Base-by-base conservation (phyloP, 768 basidiomycete genomes). In the Tricholomella constricta region DNA sequence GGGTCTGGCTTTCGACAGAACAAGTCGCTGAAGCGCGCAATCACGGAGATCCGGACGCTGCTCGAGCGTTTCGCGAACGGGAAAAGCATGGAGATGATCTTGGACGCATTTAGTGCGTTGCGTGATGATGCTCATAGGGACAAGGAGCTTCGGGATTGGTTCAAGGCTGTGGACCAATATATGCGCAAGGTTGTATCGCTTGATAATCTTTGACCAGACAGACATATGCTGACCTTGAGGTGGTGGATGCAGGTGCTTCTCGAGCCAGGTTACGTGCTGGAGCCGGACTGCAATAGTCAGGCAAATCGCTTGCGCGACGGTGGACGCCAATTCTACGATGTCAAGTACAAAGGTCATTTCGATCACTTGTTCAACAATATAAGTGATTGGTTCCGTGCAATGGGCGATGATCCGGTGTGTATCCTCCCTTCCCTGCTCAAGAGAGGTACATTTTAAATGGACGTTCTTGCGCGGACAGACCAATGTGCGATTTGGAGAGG, bases 31-130 rank as follows among this genome's bases (percentile, higher is more conserved):
- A 72, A 80, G 42, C 69, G 77, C 31, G 79, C 88, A 11, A 76
- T 79, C 22, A 56, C 65, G 34, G 84, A 93, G 64, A 78, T 94
- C 25, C 85, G 91, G 41, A 86, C 84, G 1, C 77, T 98, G 10
- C 83, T 97, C 36, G 94, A 98, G 69, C 86, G 96, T 19, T 94
- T 98, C 66, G 95, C 95, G 6, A 87, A 91, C 61, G 82, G 80
- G 47, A 65, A 73, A 60, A 83, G 82, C 34, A 79, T 94, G 69
- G 75, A 86, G 51, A 68, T 77, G 26, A 79, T 96, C 52, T 75
- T 89, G 31, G 81, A 89, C 56, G 80, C 94, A 4, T 75, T 88
- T 35, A 77, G 87, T 60, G 79, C 78, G 2, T 76, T 99, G 14
- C 86, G 86, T 56, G 77, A 85, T 43, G 91, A 95, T 65, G 80